Conservation (phyloP, 257 asterid genomes). For the Rubia yunnanensis region DNA sequence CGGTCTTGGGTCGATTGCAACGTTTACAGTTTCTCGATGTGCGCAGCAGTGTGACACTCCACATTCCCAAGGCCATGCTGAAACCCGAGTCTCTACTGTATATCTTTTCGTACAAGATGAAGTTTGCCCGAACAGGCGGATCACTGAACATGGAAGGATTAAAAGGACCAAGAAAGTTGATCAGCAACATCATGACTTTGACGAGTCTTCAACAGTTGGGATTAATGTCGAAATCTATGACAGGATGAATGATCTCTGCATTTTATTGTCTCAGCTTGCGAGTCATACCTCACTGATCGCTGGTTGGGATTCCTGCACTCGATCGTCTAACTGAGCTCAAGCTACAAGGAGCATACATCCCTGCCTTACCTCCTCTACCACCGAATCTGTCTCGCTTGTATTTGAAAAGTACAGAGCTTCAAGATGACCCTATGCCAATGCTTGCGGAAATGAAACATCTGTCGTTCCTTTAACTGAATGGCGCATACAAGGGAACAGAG, state of each 20-base stretch:
- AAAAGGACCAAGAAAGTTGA: not conserved
- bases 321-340: not conserved
- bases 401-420: rapidly evolving
- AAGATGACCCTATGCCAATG: not conserved
- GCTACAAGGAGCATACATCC: not conserved
- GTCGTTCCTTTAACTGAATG: not conserved
- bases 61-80: not conserved
- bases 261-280: not conserved
- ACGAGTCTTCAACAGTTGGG: not conserved
- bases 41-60: not conserved
- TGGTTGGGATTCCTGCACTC: not conserved
- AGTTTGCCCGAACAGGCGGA: no score
- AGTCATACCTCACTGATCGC: not conserved
- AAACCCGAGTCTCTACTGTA: not conserved
- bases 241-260: not conserved
- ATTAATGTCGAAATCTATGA: not conserved
- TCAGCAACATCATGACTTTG: not conserved
- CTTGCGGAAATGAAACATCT: not conserved
- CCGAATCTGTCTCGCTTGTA: not conserved
- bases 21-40: not conserved
- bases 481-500: not conserved
- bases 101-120: not conserved
- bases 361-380: not conserved
- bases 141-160: not conserved
- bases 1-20: not conserved